Evolutionary conservation across 106 monocot species (phyloP).

Genomic region (Dioscorea dumetorum): DNA sequence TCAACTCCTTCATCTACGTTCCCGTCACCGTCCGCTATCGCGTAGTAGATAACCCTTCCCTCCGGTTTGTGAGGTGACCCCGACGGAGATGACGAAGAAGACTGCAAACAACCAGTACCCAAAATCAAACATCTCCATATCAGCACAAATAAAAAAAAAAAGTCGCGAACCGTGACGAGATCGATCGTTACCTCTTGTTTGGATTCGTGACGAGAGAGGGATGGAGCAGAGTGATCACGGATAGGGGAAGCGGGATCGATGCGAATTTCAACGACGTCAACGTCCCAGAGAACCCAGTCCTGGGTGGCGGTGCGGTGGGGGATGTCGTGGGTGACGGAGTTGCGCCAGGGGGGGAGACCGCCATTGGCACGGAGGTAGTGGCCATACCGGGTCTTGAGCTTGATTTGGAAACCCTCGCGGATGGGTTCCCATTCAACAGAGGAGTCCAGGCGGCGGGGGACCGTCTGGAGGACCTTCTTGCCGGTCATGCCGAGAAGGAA

Average conservation of each 20-base stretch:
- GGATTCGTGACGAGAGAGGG: background rate
- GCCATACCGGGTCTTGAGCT: constrained; percentile 52
- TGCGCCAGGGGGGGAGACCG: constrained; percentile 78
- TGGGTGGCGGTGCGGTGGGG: constrained; percentile 72
- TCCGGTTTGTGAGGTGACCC: constrained; percentile 31
- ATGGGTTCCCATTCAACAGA: constrained; percentile 95
- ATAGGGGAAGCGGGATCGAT: background rate
- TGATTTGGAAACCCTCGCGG: constrained; percentile 51
- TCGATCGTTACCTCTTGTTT: background rate
- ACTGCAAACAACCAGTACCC: constrained; percentile 19
- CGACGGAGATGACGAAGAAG: constrained; percentile 27
- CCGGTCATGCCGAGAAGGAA: constrained; percentile 81
- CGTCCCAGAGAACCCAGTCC: constrained; percentile 69
- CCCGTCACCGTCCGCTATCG: constrained; percentile 48
- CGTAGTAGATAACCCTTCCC: constrained; percentile 63
- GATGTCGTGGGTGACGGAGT: constrained; percentile 87
- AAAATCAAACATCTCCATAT: too few relatives aligned
- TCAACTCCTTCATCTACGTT: constrained; percentile 29
- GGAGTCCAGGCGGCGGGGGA: constrained; percentile 58
- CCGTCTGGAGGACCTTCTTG: constrained; percentile 62
- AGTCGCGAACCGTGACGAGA: too few relatives aligned
- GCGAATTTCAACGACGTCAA: constrained; percentile 8
- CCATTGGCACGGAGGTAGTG: constrained; percentile 70
- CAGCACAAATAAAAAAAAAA: too few relatives aligned
- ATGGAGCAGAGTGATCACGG: background rate